Percentiles rank a stretch among this genome's conserved stretches.
phyloP scores from a whole-genome alignment of 2,329 filamentous ascomycete species.

The Ophiostoma tasmaniense region DNA sequence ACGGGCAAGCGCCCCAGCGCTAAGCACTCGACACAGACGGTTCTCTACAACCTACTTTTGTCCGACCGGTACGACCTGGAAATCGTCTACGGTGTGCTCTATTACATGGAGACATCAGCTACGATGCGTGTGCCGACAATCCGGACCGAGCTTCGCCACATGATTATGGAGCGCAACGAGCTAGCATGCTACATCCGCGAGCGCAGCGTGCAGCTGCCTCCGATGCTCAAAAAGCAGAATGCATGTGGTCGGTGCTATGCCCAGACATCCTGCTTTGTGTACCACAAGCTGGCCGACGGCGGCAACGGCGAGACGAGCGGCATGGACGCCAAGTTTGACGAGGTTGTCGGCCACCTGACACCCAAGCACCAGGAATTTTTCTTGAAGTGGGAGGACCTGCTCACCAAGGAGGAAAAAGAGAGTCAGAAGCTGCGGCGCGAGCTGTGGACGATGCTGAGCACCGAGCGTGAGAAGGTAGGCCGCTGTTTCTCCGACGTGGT shows the following conservation, averaged over 20 bases:
- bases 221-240: conserved; percentile 75
- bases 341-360: conserved; percentile 69
- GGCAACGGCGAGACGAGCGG: conserved; percentile 75
- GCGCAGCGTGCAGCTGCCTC: conserved; percentile 67
- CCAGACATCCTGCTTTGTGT: conserved; percentile 82
- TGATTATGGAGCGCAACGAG: conserved; percentile 93
- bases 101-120: conserved; percentile 87
- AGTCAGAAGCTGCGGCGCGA: conserved; percentile 80
- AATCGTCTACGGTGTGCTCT: conserved; percentile 81
- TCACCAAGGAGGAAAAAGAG: conserved; percentile 92
- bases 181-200: conserved; percentile 79
- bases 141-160: conserved; percentile 80
- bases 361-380: conserved; percentile 74
- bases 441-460: conserved; percentile 91
- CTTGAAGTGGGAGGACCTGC: conserved; percentile 82
- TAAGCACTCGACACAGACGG: conserved; percentile 85
- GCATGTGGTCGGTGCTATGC: conserved; percentile 85
- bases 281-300: conserved; percentile 81
- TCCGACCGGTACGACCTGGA: conserved; percentile 94
- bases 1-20: conserved; percentile 78
- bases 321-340: conserved; percentile 72
- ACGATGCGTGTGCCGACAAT: conserved; percentile 79
- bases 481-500: conserved; percentile 84
- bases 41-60: conserved; percentile 83
- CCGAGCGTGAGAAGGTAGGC: conserved; percentile 76